phyloP scores from a whole-genome alignment of 495 filamentous ascomycete species.

The Barbatosphaeria neglecta region DNA sequence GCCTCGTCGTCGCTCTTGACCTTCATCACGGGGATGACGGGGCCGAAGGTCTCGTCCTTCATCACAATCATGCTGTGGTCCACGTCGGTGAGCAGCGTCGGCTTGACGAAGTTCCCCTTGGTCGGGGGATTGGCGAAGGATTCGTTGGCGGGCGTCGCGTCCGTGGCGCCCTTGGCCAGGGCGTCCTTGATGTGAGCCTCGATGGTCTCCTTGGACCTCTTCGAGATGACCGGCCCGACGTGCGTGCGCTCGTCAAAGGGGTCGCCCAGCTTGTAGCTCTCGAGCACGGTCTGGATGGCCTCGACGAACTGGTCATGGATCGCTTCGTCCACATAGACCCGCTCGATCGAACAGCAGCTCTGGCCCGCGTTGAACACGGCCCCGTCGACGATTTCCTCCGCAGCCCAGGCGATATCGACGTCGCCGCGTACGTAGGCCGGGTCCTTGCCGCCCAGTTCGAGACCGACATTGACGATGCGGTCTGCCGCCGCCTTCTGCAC shows the following conservation, averaged over 20 bases:
- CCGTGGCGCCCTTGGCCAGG: slow-evolving; percentile 66
- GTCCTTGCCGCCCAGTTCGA: slow-evolving; percentile 90
- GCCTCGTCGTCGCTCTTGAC: slow-evolving; percentile 78
- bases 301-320: slow-evolving; percentile 73
- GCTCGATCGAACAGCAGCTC: slow-evolving; percentile 87
- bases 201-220: slow-evolving; percentile 61
- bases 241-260: slow-evolving; percentile 68
- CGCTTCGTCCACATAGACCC: slow-evolving; percentile 79
- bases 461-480: slow-evolving; percentile 67
- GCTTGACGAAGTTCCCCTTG: slow-evolving; percentile 76
- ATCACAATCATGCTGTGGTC: slow-evolving; percentile 81
- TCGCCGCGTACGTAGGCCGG: slow-evolving; percentile 80
- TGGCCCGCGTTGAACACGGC: slow-evolving; percentile 95
- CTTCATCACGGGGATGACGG: slow-evolving; percentile 88
- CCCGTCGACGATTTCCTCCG: slow-evolving; percentile 85
- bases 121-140: slow-evolving; percentile 56
- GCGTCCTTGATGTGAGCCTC: slow-evolving; percentile 74
- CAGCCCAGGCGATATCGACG: slow-evolving; percentile 80
- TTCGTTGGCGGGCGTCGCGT: slow-evolving; percentile 71
- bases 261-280: slow-evolving; percentile 80
- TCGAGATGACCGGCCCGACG: slow-evolving; percentile 81
- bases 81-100: slow-evolving; percentile 71
- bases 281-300: slow-evolving; percentile 68
- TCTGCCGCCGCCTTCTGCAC: slow-evolving; percentile 77
- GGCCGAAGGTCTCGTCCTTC: slow-evolving; percentile 94